A percentile compares a stretch with the other conserved stretches of the same genome.
These are phyloP conservation scores for Cladophialophora carrionii DNA, from an alignment of 2,329 filamentous ascomycete species.

Conservation along the genomic window DNA sequence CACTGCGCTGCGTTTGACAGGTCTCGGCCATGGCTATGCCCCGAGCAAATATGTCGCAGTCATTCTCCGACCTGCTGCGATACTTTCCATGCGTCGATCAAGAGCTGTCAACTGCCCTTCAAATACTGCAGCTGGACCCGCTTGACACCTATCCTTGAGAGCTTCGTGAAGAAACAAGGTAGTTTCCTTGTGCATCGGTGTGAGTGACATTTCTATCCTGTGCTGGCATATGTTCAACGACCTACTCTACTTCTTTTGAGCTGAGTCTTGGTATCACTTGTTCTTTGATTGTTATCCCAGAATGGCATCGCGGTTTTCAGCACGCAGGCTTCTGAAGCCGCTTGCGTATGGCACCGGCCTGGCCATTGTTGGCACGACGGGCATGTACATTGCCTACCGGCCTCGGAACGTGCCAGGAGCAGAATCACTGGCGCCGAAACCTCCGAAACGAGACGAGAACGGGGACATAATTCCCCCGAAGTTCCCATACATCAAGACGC, in stretches of 20 bases:
- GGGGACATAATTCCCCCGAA: slow-evolving; percentile 60
- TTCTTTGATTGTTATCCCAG: slow-evolving; percentile 9
- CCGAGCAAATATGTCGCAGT: slow-evolving; percentile 10
- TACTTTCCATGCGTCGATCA: slow-evolving; percentile 3
- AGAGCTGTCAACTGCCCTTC: slow-evolving; percentile 12
- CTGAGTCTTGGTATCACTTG: neutral
- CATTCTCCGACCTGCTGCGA: slow-evolving; percentile 6
- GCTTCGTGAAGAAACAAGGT: neutral
- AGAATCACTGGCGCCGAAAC: slow-evolving; percentile 56
- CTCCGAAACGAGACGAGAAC: slow-evolving; percentile 54
- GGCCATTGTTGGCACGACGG: slow-evolving; percentile 54
- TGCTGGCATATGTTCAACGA: neutral
- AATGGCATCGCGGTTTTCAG: slow-evolving; percentile 39
- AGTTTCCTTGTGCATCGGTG: neutral
- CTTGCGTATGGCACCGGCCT: slow-evolving; percentile 63
- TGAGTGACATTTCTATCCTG: neutral
- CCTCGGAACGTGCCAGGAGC: slow-evolving; percentile 65
- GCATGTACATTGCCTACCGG: slow-evolving; percentile 64
- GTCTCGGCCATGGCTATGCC: slow-evolving; percentile 21
- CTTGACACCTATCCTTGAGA: slow-evolving; percentile 4
- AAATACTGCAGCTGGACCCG: slow-evolving; percentile 21
- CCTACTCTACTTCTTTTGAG: neutral
- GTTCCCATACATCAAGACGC: slow-evolving; percentile 56
- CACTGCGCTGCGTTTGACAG: neutral
- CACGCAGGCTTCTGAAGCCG: slow-evolving; percentile 57